These are phyloP conservation scores for Cryphonectria radicalis DNA, from an alignment of 2,329 filamentous ascomycete species.

Conservation along the genomic window DNA sequence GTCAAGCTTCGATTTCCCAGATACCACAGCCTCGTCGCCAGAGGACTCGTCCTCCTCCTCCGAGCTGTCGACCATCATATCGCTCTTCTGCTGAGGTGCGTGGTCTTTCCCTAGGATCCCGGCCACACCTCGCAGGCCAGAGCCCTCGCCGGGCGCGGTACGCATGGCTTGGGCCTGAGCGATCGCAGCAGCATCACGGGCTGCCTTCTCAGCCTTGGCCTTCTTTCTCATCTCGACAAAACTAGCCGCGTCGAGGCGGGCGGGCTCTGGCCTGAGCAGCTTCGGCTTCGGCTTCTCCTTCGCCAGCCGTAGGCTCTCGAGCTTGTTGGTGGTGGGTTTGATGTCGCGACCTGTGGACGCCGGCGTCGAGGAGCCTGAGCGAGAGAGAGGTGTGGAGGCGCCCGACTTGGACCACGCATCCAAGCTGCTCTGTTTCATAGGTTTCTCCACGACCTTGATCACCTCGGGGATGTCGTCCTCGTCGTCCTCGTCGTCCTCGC, in stretches of 20 bases:
- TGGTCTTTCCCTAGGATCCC: slow-evolving; percentile 80
- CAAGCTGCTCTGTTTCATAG: slow-evolving; percentile 63
- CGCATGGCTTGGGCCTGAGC: slow-evolving; percentile 68
- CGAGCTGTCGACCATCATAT: slow-evolving; percentile 85
- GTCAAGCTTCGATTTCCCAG: slow-evolving; percentile 45
- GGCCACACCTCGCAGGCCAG: slow-evolving; percentile 71
- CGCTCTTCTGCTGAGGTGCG: slow-evolving; percentile 73
- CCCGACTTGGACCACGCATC: slow-evolving; percentile 65
- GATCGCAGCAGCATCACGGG: slow-evolving; percentile 72
- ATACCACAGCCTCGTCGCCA: slow-evolving; percentile 55
- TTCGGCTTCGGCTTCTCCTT: slow-evolving; percentile 44
- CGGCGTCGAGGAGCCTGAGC: slow-evolving; percentile 35
- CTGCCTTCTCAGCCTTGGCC: slow-evolving; percentile 75
- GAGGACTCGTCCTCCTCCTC: slow-evolving; percentile 72
- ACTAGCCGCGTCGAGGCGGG: slow-evolving; percentile 39
- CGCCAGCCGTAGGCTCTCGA: slow-evolving; percentile 30
- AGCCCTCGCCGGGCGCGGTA: slow-evolving; percentile 69
- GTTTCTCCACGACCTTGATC: slow-evolving; percentile 51
- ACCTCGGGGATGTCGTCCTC: slow-evolving; percentile 53
- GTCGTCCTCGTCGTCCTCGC: slow-evolving; percentile 39
- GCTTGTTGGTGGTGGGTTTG: slow-evolving; percentile 26
- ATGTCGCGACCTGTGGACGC: slow-evolving; percentile 20
- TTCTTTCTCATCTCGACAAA: slow-evolving; percentile 74
- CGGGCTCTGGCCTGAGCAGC: slow-evolving; percentile 36
- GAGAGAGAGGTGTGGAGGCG: slow-evolving; percentile 31